Evolutionary conservation across 352 stramenopile genomes (phyloP).

Genomic region (Globisporangium solare): DNA sequence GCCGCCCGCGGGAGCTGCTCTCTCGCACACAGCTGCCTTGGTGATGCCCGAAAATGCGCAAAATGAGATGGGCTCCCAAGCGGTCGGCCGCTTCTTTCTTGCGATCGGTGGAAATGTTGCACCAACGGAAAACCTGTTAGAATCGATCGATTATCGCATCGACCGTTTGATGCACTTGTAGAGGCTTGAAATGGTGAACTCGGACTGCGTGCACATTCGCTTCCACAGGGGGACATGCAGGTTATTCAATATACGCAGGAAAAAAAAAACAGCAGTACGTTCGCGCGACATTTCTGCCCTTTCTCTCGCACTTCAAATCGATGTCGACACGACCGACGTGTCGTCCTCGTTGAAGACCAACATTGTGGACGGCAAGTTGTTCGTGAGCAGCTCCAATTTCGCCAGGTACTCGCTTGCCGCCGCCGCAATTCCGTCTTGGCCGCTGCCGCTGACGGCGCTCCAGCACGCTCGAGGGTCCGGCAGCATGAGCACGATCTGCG

Average conservation of each 20-base stretch:
- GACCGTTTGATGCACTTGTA: not conserved
- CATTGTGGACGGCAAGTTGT: constrained; percentile 43
- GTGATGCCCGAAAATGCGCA: constrained; percentile 1
- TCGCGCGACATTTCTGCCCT: not conserved
- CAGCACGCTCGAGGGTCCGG: constrained; percentile 21
- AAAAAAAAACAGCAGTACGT: not conserved
- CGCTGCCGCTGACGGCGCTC: not conserved
- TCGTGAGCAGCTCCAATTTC: constrained; percentile 35
- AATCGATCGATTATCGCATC: no score
- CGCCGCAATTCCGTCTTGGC: not conserved
- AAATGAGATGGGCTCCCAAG: not conserved
- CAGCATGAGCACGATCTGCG: constrained; percentile 40
- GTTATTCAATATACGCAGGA: not conserved
- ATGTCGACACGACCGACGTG: constrained; percentile 32
- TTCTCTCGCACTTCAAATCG: constrained; percentile 25
- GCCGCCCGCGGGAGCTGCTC: not conserved
- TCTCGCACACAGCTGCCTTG: not conserved
- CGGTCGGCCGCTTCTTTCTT: not conserved
- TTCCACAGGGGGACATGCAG: not conserved
- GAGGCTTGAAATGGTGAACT: not conserved
- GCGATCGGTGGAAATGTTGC: not conserved
- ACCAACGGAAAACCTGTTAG: not conserved
- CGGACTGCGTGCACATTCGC: not conserved
- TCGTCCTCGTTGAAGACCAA: constrained; percentile 50
- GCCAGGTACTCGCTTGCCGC: constrained; percentile 17